Percentiles rank a stretch among this genome's conserved stretches.
These are phyloP conservation scores for Ulota crispa DNA, from an alignment of 225 moss, liverwort and hornwort species.

Conservation along the genomic window DNA sequence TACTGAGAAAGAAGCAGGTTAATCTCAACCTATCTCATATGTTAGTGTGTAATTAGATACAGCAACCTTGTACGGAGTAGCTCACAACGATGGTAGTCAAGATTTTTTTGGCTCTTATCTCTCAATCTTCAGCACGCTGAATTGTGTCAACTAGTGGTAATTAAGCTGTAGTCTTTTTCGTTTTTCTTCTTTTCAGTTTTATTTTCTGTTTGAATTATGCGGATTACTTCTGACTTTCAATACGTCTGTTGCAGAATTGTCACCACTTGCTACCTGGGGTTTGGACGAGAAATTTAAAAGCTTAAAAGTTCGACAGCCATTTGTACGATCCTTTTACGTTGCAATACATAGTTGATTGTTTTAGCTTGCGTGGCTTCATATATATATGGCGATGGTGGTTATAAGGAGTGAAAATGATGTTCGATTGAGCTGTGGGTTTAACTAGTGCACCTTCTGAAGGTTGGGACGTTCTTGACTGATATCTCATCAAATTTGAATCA, in stretches of 20 bases:
- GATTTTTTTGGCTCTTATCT: not conserved
- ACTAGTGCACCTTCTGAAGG: not conserved
- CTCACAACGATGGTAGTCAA: not conserved
- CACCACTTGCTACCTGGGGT: constrained; percentile 61
- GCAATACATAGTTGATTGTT: not conserved
- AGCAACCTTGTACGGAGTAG: not conserved
- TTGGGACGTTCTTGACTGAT: not conserved
- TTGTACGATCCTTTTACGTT: constrained; percentile 45
- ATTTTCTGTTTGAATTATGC: not conserved
- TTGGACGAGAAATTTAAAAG: constrained; percentile 60
- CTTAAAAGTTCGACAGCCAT: constrained; percentile 58
- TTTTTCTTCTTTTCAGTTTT: not conserved
- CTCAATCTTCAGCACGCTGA: not conserved
- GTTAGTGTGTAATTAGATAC: not conserved
- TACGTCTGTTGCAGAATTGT: constrained; percentile 42
- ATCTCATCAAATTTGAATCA: not conserved
- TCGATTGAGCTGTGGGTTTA: not conserved
- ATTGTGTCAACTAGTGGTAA: not conserved
- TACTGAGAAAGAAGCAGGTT: constrained; percentile 53
- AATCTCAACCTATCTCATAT: not conserved
- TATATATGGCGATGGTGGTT: constrained; percentile 1
- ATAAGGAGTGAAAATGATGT: not conserved
- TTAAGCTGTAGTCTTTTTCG: not conserved
- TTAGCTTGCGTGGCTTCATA: constrained; percentile 10
- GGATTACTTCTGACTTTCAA: not conserved